These are phyloP conservation scores for Fusarium chlamydosporum DNA, from an alignment of 2,329 filamentous ascomycete genomes.

Conservation along the genomic window DNA sequence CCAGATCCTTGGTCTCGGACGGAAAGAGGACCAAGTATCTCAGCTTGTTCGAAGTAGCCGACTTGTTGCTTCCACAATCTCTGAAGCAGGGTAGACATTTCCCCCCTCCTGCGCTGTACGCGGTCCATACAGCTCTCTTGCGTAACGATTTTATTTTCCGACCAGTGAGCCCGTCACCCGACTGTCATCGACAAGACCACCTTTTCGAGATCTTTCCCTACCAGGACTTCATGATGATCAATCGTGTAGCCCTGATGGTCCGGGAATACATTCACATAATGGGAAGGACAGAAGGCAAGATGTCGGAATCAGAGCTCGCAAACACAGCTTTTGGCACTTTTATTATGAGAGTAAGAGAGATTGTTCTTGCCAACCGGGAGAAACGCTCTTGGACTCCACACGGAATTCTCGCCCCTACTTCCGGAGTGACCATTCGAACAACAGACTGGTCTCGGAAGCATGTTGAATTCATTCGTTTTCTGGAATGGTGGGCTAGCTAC, in stretches of 20 bases:
- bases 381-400: slow-evolving; percentile 64
- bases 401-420: slow-evolving; percentile 60
- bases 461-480: slow-evolving; percentile 72
- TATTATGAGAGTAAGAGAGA: slow-evolving; percentile 62
- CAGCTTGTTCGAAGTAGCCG: slow-evolving; percentile 66
- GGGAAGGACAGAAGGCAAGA: slow-evolving; percentile 35
- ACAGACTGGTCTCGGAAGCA: slow-evolving; percentile 52
- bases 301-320: slow-evolving; percentile 35
- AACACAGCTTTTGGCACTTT: slow-evolving; percentile 60
- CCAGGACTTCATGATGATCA: slow-evolving; percentile 50
- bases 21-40: slow-evolving; percentile 60
- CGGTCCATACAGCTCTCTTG: slow-evolving; percentile 75
- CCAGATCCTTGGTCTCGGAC: slow-evolving; percentile 59
- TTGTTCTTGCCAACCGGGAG: slow-evolving; percentile 67
- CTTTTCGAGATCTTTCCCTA: slow-evolving; percentile 70
- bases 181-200: slow-evolving; percentile 64
- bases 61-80: slow-evolving; percentile 58
- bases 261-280: slow-evolving; percentile 52
- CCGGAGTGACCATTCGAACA: slow-evolving; percentile 38
- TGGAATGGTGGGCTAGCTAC: slow-evolving; percentile 77
- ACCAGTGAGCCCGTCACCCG: slow-evolving; percentile 63
- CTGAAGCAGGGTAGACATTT: slow-evolving; percentile 58
- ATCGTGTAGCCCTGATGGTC: slow-evolving; percentile 53
- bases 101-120: slow-evolving; percentile 70
- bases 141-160: slow-evolving; percentile 73